phyloP scores from a whole-genome alignment of 1,284 basidiomycete species.

The Nidula niveotomentosa region DNA sequence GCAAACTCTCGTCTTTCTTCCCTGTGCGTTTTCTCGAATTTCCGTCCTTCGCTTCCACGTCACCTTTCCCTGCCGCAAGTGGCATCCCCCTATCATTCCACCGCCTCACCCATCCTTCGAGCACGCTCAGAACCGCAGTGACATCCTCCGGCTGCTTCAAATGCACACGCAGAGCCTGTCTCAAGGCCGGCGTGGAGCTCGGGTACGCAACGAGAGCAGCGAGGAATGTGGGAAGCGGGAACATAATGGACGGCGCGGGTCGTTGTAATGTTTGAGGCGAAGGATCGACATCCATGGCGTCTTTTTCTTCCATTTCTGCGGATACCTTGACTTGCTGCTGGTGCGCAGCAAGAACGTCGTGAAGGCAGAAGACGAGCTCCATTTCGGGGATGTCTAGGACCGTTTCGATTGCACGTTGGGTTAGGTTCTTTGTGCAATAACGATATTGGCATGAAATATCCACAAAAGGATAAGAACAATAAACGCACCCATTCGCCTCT shows the following conservation, averaged over 20 bases:
- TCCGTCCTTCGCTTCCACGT: constrained; percentile 22
- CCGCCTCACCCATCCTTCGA: constrained; percentile 55
- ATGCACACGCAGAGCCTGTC: constrained; percentile 53
- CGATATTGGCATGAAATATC: background rate
- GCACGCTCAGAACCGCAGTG: constrained; percentile 43
- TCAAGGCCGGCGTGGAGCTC: constrained; percentile 48
- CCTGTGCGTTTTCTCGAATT: no score
- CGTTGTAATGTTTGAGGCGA: background rate
- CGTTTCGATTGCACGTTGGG: constrained; percentile 47
- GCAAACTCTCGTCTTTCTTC: constrained; percentile 28
- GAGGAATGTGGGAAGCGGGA: constrained; percentile 50
- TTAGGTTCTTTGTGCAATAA: constrained; percentile 42
- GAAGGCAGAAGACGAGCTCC: constrained; percentile 55
- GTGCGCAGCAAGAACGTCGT: constrained; percentile 32
- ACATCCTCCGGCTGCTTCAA: constrained; percentile 56
- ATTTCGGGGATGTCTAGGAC: constrained; percentile 64
- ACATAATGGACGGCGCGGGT: constrained; percentile 38
- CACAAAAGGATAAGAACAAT: background rate
- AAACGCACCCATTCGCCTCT: constrained; percentile 67
- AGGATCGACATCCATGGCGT: constrained; percentile 61
- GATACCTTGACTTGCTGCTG: constrained; percentile 14
- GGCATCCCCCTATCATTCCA: constrained; percentile 21
- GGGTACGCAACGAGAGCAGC: constrained; percentile 49
- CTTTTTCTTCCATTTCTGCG: constrained; percentile 13
- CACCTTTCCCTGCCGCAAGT: constrained; percentile 2